These are phyloP conservation scores for Papilionanthe hybrid DNA, from an alignment of 116 monocot genomes.

Conservation along the genomic window DNA sequence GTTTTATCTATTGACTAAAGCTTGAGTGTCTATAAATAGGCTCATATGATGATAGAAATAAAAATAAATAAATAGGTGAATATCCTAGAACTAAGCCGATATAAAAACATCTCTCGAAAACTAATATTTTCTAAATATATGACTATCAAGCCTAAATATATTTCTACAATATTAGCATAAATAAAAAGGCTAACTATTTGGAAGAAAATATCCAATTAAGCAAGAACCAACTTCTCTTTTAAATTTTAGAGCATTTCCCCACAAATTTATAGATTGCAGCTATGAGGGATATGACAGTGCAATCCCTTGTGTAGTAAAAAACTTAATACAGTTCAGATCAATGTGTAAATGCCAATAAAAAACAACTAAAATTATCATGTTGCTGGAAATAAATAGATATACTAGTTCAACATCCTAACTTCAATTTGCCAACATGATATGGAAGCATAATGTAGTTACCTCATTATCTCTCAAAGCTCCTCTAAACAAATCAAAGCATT, in stretches of 20 bases:
- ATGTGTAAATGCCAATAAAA: neutral
- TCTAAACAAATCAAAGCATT: conserved; percentile 57
- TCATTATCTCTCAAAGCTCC: conserved; percentile 72
- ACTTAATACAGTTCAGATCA: neutral
- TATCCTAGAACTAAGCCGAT: too few relatives aligned
- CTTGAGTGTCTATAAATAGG: too few relatives aligned
- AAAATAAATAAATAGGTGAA: too few relatives aligned
- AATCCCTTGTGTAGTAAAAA: neutral
- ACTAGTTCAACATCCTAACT: neutral
- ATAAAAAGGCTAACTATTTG: neutral
- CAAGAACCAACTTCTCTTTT: neutral
- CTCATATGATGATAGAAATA: too few relatives aligned
- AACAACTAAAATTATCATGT: neutral
- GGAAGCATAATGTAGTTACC: conserved; percentile 27
- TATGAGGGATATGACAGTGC: neutral
- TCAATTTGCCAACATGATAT: neutral
- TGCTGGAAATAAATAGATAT: neutral
- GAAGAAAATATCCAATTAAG: neutral
- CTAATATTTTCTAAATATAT: too few relatives aligned
- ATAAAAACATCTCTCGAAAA: too few relatives aligned
- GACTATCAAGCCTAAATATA: too few relatives aligned
- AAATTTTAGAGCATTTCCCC: neutral
- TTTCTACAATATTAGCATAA: too few relatives aligned
- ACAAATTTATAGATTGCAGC: neutral
- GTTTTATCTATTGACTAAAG: too few relatives aligned